Base-by-base conservation (phyloP, 1,284 basidiomycete genomes). In the Ceratobasidium sp. region DNA sequence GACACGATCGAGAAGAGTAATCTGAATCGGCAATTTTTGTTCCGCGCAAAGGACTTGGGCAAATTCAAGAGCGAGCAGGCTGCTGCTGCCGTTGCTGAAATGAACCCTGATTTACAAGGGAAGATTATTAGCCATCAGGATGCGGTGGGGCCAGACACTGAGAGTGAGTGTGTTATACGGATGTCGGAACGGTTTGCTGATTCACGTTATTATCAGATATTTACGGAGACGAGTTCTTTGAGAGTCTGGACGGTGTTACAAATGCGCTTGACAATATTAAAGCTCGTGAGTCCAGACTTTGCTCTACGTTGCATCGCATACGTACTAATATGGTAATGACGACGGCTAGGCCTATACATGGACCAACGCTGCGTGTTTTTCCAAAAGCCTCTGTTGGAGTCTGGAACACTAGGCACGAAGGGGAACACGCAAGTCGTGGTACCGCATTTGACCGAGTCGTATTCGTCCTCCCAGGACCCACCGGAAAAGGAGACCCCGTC, bases 1-100 rank as follows among this genome's bases (percentile, higher is more conserved):
- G 98, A 99, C 84, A 98, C 97, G 36, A 99, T 99, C 81, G 98
- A 99, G 86, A 99, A 99, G 90, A 96, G 93, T 80, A 99, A 99
- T 83, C 84, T 99, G 76, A 99, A 99, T 85, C 88, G 98, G 75
- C 98, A 99, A 83, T 99, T 99, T 90, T 86, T 99, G 80, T 99
- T 99, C 90, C 90, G 98, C 66, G 84, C 97, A 19, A 98, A 98
- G 86, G 98, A 99, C 82, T 86, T 99, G 9, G 98, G 98, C 75
- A 93, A 96, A 82, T 99, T 99, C 88, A 99, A 99, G 86, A 90
- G 96, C 14, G 97, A 99, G 82, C 95, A 97, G 56, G 97, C 97
- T 57, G 96, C 93, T 19, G 89, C 89, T 6, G 98, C 97, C 14
- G 97, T 99, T 29, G 87, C 91, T 7, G 96, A 96, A 71, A 99